Conservation (phyloP, 164 flowering plant genomes). For the Protea cynaroides region DNA sequence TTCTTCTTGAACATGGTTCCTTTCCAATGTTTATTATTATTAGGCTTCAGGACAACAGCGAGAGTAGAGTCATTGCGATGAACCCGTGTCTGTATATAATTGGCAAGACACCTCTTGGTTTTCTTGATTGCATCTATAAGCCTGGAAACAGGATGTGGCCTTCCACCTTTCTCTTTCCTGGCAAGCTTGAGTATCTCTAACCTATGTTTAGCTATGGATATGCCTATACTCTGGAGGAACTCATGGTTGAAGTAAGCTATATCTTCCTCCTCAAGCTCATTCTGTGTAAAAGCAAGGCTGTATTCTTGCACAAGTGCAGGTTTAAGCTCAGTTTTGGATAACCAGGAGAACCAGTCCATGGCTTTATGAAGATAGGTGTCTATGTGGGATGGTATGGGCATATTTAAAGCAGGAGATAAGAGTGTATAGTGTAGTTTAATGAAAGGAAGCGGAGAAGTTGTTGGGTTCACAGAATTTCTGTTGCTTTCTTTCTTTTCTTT, state of each 20-base stretch:
- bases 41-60: constrained; percentile 38
- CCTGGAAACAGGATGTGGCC: constrained; percentile 34
- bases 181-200: constrained; percentile 82
- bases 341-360: constrained; percentile 92
- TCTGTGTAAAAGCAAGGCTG: constrained; percentile 49
- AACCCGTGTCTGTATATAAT: constrained; percentile 35
- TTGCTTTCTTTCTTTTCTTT: neutral
- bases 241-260: constrained; percentile 69
- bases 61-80: constrained; percentile 48
- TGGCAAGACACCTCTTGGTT: constrained; percentile 37
- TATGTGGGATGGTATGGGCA: neutral
- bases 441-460: constrained; percentile 15
- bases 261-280: constrained; percentile 69
- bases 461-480: neutral
- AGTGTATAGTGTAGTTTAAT: neutral
- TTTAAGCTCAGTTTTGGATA: constrained; percentile 55
- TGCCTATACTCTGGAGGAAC: constrained; percentile 78
- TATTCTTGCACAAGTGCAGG: constrained; percentile 56
- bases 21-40: constrained; percentile 44
- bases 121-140: constrained; percentile 48
- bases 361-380: constrained; percentile 5
- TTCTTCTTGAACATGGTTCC: constrained; percentile 59
- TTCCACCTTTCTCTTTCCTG: constrained; percentile 31
- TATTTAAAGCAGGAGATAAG: constrained; percentile 6
- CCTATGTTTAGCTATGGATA: constrained; percentile 75